Percentiles rank a stretch among this genome's conserved stretches.
phyloP scores from a whole-genome alignment of 257 asterid genomes.

The Nicotiana obtusifolia region DNA sequence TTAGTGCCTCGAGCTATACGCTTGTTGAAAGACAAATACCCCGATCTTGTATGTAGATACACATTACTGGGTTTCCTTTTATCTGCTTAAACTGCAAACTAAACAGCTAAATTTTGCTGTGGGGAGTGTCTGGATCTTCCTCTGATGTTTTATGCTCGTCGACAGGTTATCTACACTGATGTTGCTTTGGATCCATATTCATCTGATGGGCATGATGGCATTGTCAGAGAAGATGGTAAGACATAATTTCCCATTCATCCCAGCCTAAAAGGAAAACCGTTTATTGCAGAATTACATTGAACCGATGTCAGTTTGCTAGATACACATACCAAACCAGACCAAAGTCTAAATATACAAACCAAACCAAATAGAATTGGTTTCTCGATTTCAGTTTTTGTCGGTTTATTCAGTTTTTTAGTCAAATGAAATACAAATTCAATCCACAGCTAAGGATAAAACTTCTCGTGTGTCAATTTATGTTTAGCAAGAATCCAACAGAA shows the following conservation, averaged over 20 bases:
- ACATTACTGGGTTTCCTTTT: not conserved
- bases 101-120: slow-evolving; percentile 1
- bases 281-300: not conserved
- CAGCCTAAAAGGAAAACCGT: not conserved
- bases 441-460: not conserved
- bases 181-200: slow-evolving; percentile 97
- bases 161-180: slow-evolving; percentile 82
- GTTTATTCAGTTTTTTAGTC: not conserved
- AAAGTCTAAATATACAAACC: not conserved
- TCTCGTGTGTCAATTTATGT: not conserved
- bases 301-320: not conserved
- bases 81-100: slow-evolving; percentile 1
- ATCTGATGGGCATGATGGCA: slow-evolving; percentile 98
- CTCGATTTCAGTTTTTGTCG: not conserved
- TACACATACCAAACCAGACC: not conserved
- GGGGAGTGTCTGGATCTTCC: slow-evolving; percentile 5
- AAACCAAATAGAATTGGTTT: not conserved
- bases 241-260: not conserved
- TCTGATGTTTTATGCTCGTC: slow-evolving; percentile 2
- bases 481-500: not conserved
- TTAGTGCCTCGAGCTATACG: slow-evolving; percentile 86
- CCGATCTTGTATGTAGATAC: slow-evolving; percentile 73
- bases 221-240: slow-evolving; percentile 96
- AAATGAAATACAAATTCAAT: not conserved
- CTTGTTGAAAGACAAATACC: slow-evolving; percentile 83